Conservation (phyloP, 1,139 yeast species). For the Blastobotrys serpentis region DNA sequence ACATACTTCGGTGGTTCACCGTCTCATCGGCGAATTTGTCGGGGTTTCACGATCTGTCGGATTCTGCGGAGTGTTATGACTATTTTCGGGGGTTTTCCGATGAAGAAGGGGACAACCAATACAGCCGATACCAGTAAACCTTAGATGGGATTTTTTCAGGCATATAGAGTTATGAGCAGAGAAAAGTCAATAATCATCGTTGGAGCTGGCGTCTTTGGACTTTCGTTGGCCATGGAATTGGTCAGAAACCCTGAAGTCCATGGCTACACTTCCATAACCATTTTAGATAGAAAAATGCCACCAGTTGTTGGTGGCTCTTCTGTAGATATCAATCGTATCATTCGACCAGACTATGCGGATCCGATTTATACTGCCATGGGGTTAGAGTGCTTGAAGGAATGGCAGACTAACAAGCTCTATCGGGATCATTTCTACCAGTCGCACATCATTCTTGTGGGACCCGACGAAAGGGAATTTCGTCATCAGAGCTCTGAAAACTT, state of each 20-base stretch:
- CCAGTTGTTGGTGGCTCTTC: constrained; percentile 1
- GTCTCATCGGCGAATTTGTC: too few relatives aligned
- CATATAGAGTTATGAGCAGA: background rate
- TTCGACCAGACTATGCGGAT: constrained; percentile 5
- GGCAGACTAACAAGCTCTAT: background rate
- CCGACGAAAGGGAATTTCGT: background rate
- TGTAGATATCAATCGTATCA: constrained; percentile 1
- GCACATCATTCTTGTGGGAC: background rate
- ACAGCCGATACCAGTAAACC: too few relatives aligned
- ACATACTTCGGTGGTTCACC: too few relatives aligned
- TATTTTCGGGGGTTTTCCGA: too few relatives aligned
- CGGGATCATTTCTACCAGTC: constrained; percentile 7
- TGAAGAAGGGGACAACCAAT: too few relatives aligned
- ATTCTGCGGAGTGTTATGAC: too few relatives aligned
- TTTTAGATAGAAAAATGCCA: constrained; percentile 3
- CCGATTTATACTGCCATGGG: constrained; percentile 2
- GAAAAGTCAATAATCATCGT: constrained; percentile 1
- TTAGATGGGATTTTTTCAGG: too few relatives aligned
- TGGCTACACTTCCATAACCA: background rate
- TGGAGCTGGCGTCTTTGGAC: constrained; percentile 2
- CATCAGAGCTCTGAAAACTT: background rate
- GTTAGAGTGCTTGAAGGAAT: constrained; percentile 4
- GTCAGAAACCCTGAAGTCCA: background rate
- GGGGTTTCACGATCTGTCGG: too few relatives aligned
- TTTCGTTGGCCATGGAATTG: constrained; percentile 1